These are phyloP conservation scores for Austroboletus olivaceoglutinosus DNA, from an alignment of 1,284 basidiomycete species.

Conservation along the genomic window DNA sequence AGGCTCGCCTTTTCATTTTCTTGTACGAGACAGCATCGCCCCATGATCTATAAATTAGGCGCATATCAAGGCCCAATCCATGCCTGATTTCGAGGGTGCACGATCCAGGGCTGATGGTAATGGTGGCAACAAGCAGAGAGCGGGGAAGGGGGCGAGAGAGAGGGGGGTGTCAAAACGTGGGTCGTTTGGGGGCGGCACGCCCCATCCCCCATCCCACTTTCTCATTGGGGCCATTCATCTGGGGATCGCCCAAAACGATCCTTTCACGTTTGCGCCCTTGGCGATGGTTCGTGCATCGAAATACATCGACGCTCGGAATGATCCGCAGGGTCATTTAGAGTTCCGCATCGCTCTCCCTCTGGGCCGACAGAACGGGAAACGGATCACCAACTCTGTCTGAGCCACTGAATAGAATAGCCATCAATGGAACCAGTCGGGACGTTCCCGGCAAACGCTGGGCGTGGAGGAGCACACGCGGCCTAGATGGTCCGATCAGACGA, in stretches of 20 bases:
- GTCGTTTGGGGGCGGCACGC: too few relatives aligned
- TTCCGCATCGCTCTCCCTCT: not conserved
- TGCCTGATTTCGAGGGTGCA: too few relatives aligned
- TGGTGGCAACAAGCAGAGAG: too few relatives aligned
- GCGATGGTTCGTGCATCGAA: too few relatives aligned
- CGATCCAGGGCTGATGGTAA: too few relatives aligned
- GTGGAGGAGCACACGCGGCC: constrained; percentile 7
- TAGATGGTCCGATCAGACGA: constrained; percentile 15
- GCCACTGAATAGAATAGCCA: not conserved
- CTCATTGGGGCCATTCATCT: not conserved
- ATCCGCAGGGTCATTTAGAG: constrained; percentile 27
- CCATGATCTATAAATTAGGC: too few relatives aligned
- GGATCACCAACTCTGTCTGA: not conserved
- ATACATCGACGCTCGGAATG: constrained; percentile 30
- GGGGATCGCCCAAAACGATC: constrained; percentile 16
- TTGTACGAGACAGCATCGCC: too few relatives aligned
- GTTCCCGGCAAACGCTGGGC: not conserved
- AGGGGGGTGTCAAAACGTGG: too few relatives aligned
- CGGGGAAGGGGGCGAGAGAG: too few relatives aligned
- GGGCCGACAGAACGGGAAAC: constrained; percentile 27
- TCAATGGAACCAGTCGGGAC: not conserved
- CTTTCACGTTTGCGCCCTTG: constrained; percentile 14
- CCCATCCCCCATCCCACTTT: too few relatives aligned
- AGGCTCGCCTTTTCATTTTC: too few relatives aligned
- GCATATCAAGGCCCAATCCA: too few relatives aligned